These are phyloP conservation scores for Laburnicola sp. DNA, from an alignment of 2,329 filamentous ascomycete species.

Conservation along the genomic window DNA sequence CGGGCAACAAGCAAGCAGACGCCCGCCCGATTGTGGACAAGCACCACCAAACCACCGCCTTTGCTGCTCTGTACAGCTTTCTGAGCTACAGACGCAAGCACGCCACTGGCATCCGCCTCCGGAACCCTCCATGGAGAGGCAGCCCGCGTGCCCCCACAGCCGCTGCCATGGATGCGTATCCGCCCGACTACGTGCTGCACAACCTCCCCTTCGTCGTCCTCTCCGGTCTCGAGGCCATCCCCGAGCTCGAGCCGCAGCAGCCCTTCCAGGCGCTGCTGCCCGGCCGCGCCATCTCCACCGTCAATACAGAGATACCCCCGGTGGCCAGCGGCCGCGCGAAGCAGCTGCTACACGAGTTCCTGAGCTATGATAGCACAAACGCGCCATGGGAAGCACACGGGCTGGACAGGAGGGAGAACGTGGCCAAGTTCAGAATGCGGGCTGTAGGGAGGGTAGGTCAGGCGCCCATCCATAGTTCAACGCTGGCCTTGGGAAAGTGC, in stretches of 20 bases:
- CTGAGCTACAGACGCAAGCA: background rate
- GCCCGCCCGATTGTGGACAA: no score
- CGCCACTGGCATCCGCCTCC: background rate
- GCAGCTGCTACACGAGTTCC: slow-evolving; percentile 67
- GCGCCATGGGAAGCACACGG: slow-evolving; percentile 69
- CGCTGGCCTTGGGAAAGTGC: background rate
- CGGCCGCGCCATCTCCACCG: slow-evolving; percentile 57
- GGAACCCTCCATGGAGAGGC: slow-evolving; percentile 34
- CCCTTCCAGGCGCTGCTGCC: slow-evolving; percentile 46
- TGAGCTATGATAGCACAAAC: slow-evolving; percentile 64
- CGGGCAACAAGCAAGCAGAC: no score
- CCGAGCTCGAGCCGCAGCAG: slow-evolving; percentile 48
- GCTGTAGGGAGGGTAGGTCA: slow-evolving; percentile 78
- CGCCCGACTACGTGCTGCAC: slow-evolving; percentile 77
- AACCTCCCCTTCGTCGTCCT: slow-evolving; percentile 84
- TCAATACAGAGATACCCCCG: slow-evolving; percentile 71
- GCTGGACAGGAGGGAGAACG: slow-evolving; percentile 49
- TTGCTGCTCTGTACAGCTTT: no score
- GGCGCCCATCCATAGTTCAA: slow-evolving; percentile 28
- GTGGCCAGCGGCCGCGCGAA: slow-evolving; percentile 68
- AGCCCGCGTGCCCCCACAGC: slow-evolving; percentile 18
- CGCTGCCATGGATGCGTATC: slow-evolving; percentile 74
- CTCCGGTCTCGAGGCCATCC: slow-evolving; percentile 64
- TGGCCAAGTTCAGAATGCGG: slow-evolving; percentile 67
- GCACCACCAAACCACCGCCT: no score